Conservation (phyloP, 345 rosid genomes). For the Passiflora organensis region DNA sequence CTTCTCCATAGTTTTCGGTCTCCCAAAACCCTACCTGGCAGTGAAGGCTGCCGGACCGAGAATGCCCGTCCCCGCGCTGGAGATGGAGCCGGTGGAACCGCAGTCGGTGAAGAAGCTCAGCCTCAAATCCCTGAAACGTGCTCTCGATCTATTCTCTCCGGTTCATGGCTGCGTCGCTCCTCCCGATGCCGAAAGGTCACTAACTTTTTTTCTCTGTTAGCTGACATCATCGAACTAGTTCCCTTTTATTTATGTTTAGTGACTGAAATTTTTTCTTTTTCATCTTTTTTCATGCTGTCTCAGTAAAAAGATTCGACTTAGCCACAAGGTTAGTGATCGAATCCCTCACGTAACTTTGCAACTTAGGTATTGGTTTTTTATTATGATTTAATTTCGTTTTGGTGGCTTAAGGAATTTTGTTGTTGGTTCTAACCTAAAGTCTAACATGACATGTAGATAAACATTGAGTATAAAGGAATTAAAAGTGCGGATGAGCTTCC, state of each 20-base stretch:
- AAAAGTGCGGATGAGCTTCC: slow-evolving; percentile 40
- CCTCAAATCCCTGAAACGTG: slow-evolving; percentile 78
- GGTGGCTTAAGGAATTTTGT: too few species aligned
- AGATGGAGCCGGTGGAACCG: slow-evolving; percentile 84
- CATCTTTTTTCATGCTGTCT: slow-evolving; percentile 9
- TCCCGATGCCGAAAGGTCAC: slow-evolving; percentile 65
- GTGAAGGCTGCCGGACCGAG: too few species aligned
- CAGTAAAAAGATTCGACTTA: slow-evolving; percentile 81
- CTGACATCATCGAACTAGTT: background rate
- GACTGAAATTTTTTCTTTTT: slow-evolving; percentile 9
- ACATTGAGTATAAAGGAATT: slow-evolving; percentile 54
- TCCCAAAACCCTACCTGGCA: too few species aligned
- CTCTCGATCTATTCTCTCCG: slow-evolving; percentile 84
- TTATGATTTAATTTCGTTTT: background rate
- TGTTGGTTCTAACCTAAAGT: slow-evolving; percentile 1
- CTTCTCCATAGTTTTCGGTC: too few species aligned
- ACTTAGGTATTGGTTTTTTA: slow-evolving; percentile 10
- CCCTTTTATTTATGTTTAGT: too few species aligned
- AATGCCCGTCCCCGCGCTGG: slow-evolving; percentile 31
- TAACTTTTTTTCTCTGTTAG: background rate
- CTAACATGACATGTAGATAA: slow-evolving; percentile 53
- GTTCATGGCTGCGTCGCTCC: slow-evolving; percentile 65
- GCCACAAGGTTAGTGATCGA: slow-evolving; percentile 65
- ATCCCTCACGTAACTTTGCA: background rate
- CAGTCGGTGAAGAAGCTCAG: slow-evolving; percentile 88